phyloP scores from a whole-genome alignment of 441 rosid species.

The Omphalea diandra region DNA sequence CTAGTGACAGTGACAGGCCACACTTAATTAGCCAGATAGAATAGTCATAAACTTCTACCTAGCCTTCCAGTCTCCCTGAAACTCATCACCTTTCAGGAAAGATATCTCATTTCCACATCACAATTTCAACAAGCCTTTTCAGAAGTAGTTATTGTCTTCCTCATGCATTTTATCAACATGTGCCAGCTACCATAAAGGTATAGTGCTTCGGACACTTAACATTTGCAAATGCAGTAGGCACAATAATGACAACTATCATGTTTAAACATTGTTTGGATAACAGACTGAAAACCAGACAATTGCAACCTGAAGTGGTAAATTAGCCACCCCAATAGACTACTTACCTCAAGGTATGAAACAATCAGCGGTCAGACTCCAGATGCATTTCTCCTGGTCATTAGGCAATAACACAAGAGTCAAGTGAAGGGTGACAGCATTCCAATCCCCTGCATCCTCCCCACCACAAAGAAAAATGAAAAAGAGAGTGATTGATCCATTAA shows the following conservation, averaged over 20 bases:
- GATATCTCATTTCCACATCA: background rate
- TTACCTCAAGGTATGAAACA: constrained; percentile 1
- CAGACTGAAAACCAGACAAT: background rate
- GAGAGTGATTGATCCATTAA: background rate
- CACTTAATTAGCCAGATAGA: background rate
- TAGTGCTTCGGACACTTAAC: background rate
- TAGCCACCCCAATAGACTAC: constrained; percentile 2
- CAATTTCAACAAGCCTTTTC: background rate
- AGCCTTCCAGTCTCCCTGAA: background rate
- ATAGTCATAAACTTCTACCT: background rate
- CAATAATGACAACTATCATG: background rate
- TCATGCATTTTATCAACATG: background rate
- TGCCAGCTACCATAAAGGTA: background rate
- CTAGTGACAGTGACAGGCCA: too few relatives aligned
- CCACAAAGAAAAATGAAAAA: background rate
- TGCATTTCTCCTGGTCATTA: background rate
- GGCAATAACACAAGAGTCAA: background rate
- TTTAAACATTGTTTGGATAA: background rate
- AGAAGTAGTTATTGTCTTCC: background rate
- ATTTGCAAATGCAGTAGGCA: background rate
- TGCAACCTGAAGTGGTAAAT: background rate
- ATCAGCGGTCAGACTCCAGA: constrained; percentile 16
- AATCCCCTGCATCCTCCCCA: background rate
- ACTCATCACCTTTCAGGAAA: background rate
- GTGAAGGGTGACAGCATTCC: background rate